Evolutionary conservation across 2,329 filamentous ascomycete species (phyloP).

Genomic region (Fusarium sp.): DNA sequence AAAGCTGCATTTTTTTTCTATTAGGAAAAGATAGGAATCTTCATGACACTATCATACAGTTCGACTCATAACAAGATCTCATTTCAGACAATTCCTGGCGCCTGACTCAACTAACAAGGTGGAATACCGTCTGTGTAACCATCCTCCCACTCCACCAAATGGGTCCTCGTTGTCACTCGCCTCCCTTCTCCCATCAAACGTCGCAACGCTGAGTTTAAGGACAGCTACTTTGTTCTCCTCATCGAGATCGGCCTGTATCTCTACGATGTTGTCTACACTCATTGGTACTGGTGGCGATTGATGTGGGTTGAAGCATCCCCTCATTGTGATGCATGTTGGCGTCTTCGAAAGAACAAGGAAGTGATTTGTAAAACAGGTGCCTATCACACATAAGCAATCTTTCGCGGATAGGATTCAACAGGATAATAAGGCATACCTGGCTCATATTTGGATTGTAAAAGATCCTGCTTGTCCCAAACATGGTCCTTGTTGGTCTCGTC

Average conservation of each 20-base stretch:
- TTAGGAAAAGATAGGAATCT: too few species aligned
- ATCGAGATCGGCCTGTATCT: slow-evolving; percentile 27
- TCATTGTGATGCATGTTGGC: slow-evolving; percentile 26
- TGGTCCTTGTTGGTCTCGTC: slow-evolving; percentile 25
- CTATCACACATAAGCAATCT: background rate
- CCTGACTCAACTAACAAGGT: slow-evolving; percentile 37
- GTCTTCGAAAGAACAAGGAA: slow-evolving; percentile 33
- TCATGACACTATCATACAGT: too few species aligned
- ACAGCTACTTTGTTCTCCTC: background rate
- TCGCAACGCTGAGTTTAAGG: slow-evolving; percentile 24
- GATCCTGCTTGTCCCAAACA: slow-evolving; percentile 38
- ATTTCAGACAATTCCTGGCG: slow-evolving; percentile 35
- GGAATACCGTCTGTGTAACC: slow-evolving; percentile 38
- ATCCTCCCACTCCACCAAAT: slow-evolving; percentile 35
- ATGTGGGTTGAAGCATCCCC: slow-evolving; percentile 33
- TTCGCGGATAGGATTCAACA: fast-evolving
- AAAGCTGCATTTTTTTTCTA: too few species aligned
- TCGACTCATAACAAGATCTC: background rate
- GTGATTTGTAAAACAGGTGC: slow-evolving; percentile 42
- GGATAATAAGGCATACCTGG: slow-evolving; percentile 7
- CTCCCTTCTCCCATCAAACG: slow-evolving; percentile 32
- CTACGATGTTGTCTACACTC: slow-evolving; percentile 32
- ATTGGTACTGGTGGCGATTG: slow-evolving; percentile 2
- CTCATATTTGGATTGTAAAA: slow-evolving; percentile 36
- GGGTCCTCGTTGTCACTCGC: slow-evolving; percentile 33